Percentiles rank a stretch among this genome's conserved stretches.
phyloP scores from a whole-genome alignment of 2,329 filamentous ascomycete species.

The Pezicula radicicola region DNA sequence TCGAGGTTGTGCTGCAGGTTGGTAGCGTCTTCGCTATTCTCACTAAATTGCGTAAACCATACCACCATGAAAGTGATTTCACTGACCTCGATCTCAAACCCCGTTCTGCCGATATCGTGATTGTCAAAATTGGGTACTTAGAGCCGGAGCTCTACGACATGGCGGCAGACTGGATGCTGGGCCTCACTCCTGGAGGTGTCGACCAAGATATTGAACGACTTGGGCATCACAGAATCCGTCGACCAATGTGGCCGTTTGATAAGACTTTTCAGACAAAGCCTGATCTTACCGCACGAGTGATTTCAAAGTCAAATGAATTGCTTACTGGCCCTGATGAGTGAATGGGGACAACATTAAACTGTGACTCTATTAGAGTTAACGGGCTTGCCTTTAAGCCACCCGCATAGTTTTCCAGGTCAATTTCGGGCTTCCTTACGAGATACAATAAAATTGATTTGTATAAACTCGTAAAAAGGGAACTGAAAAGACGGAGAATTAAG shows the following conservation, averaged over 20 bases:
- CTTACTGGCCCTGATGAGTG: conserved; percentile 12
- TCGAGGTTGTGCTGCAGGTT: conserved; percentile 47
- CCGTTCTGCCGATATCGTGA: conserved; percentile 44
- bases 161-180: conserved; percentile 52
- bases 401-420: too few species aligned
- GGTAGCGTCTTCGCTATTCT: conserved; percentile 49
- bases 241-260: conserved; percentile 49
- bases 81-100: conserved; percentile 43
- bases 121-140: conserved; percentile 55
- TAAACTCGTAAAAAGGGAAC: too few species aligned
- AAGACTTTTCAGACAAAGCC: conserved; percentile 29
- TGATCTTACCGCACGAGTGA: conserved; percentile 32
- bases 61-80: conserved; percentile 51
- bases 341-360: not conserved
- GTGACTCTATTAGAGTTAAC: too few species aligned
- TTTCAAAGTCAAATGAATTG: conserved; percentile 31
- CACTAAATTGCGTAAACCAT: conserved; percentile 49
- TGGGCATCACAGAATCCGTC: conserved; percentile 42
- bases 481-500: too few species aligned
- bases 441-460: too few species aligned
- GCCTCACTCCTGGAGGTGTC: conserved; percentile 49
- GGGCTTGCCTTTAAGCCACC: too few species aligned
- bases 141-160: conserved; percentile 53
- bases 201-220: conserved; percentile 48
- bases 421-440: too few species aligned